Evolutionary conservation across 176 grass and related monocot genomes (phyloP).

Genomic region (Musa troglodytarum): DNA sequence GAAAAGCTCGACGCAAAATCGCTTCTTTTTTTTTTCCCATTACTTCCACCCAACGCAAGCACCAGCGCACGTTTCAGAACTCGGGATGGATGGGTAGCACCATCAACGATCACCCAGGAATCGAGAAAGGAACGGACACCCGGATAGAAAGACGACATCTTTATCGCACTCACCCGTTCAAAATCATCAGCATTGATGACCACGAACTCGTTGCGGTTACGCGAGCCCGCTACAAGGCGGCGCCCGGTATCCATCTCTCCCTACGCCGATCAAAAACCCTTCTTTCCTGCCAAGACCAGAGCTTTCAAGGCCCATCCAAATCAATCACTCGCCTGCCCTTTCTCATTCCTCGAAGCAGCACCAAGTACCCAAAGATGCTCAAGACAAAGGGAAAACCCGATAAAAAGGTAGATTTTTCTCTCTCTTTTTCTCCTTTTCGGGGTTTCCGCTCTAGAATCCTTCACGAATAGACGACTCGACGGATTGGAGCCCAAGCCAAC

Average conservation of each 20-base stretch:
- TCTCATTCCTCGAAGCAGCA: neutral
- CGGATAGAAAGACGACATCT: neutral
- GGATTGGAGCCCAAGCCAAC: neutral
- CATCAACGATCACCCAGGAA: neutral
- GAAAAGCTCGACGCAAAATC: neutral
- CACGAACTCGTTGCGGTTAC: slow-evolving; percentile 32
- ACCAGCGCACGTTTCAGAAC: neutral
- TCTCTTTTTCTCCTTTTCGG: neutral
- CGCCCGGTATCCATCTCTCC: slow-evolving; percentile 28
- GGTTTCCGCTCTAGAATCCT: neutral
- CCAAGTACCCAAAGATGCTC: neutral
- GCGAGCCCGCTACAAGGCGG: slow-evolving; percentile 33
- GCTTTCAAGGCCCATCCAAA: neutral
- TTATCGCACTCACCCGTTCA: slow-evolving; percentile 22
- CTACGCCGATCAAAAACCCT: neutral
- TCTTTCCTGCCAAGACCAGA: neutral
- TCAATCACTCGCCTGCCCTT: neutral
- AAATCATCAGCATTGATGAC: slow-evolving; percentile 42
- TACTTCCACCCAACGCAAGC: neutral
- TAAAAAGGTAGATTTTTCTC: neutral
- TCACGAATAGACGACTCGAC: slow-evolving; percentile 4
- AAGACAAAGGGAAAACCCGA: neutral
- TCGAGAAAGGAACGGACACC: neutral
- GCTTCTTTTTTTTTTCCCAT: neutral
- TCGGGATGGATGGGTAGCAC: neutral